Evolutionary conservation across 352 stramenopile species (phyloP).

Genomic region (Phytophthora quininea): DNA sequence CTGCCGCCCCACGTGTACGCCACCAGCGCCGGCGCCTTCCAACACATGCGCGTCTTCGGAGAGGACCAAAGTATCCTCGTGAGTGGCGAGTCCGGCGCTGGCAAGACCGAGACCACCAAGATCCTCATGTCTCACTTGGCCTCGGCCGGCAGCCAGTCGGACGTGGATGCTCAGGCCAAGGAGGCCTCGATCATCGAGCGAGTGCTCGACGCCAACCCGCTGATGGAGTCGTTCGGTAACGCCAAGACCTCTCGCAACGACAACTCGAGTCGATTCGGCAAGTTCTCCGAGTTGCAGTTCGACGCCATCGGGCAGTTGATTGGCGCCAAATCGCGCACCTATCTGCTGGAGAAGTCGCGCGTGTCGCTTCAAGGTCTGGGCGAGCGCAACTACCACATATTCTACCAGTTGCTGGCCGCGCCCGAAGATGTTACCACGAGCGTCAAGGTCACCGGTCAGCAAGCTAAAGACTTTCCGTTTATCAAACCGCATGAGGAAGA

Average conservation of each 20-base stretch:
- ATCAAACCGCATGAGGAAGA: conserved; percentile 55
- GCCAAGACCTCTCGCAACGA: conserved; percentile 97
- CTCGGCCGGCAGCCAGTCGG: conserved; percentile 51
- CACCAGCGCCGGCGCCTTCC: conserved; percentile 74
- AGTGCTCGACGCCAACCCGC: conserved; percentile 83
- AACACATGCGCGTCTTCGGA: conserved; percentile 85
- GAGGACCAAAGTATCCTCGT: conserved; percentile 87
- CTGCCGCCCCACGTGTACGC: conserved; percentile 86
- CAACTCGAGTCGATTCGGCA: conserved; percentile 96
- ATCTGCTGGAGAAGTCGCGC: conserved; percentile 88
- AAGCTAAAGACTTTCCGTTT: conserved; percentile 85
- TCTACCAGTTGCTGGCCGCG: conserved; percentile 94
- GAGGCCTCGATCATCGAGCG: conserved; percentile 83
- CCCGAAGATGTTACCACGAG: conserved; percentile 54
- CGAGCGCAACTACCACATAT: conserved; percentile 99
- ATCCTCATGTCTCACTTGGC: conserved; percentile 96
- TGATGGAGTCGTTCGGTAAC: conserved; percentile 96
- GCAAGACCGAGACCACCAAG: conserved; percentile 97
- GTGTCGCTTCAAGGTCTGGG: conserved; percentile 91
- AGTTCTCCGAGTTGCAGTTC: conserved; percentile 96
- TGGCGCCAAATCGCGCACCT: conserved; percentile 82
- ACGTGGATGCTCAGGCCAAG: conserved; percentile 28
- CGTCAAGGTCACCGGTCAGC: conserved; percentile 73
- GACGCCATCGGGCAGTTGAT: conserved; percentile 85
- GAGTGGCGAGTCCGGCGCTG: conserved; percentile 90